Evolutionary conservation across 2,329 filamentous ascomycete species (phyloP), one percentile per base, ranked within the genome.

Genomic region (Phaeosphaeria sp.): DNA sequence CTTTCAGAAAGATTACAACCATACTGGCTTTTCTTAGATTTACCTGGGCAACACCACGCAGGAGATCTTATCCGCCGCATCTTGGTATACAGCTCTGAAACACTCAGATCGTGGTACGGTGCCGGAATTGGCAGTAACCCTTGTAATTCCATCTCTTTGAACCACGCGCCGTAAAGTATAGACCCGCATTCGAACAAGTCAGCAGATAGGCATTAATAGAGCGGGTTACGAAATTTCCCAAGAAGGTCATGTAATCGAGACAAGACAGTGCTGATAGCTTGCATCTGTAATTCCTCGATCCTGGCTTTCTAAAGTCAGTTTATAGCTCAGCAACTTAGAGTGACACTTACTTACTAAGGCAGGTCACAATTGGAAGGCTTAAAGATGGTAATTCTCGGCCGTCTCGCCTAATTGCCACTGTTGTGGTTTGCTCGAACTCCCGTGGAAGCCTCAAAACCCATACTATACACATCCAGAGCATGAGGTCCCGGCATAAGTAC

Each of bases 381-480:
- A 50, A 49, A 39, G 50, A 53, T 18, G 39, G 20, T 33, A 55
- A 50, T 50, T 55, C 47, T 40, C 51, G 17, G 21, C 33, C 45
- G 21, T 33, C 24, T 51, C 24, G 49, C 39, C 24, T 51, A n/a
- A 45, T 33, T 15, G 49, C 51, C 15, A 56, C 33, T 6, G 42
- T 13, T 9, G 65, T 69, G 1, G 57, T 49, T 25, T 36, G 36
- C 27, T 18, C 13, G 48, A 69, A 70, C 33, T 56, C 46, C 4
- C 43, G 30, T 3, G 56, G n/a, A 6, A 60, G 27, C 15, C 53
- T 49, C 47, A 72, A 71, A 1, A 71, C 61, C 56, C 59, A 66
- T 1, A 67, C 48, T 2, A 72, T 46, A 9, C 53, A 59, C 39
- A 73, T 65, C 68, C 68, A 73, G 5, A 71, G 43, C n/a, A 72